Base-by-base conservation (phyloP, 441 rosid genomes). In the Gossypium trilobum region DNA sequence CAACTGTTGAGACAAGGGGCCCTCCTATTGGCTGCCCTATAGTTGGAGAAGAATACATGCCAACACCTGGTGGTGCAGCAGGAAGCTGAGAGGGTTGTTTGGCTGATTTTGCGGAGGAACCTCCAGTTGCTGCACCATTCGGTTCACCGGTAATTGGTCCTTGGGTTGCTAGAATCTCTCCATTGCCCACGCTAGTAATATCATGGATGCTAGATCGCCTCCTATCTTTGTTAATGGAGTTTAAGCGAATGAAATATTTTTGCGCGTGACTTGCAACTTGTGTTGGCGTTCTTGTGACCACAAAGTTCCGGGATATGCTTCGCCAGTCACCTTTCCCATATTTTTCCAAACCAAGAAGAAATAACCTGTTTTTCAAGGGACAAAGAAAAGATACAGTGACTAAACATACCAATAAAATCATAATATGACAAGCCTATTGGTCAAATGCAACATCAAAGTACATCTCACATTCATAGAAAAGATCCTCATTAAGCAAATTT, bases 321-420 rank as follows among this genome's bases (percentile, higher is more conserved):
- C 98, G 91, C 97, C 99, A 95, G 67, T 95, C 99, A 29, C 98
- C 99, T 84, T 92, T 95, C 71, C 99, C 99, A 20, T 91, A 95
- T 74, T 91, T 92, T 19, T 92, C 96, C 90, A 92, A 83, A 74
- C 97, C 97, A 25, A 92, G 93, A 79, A 92, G 97, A 83, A 95
- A 95, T 82, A 92, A 87, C 88, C 97, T 95, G 87, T 52, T 72
- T 67, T 31, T 44, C 77, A 68, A 66, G 7, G 16, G 25, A 33
- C 14, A 23, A 63, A 69, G 60, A 55, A 17, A 23, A 55, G 22
- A 73, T 22, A 67, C 48, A 42, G 29, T 19, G 74, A 61, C 55
- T 58, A 70, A 63, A 66, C 57, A 46, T 22, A 22, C 52, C 65
- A 74, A 56, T 6, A n/a, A 46, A 29, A 75, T 51, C 33, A 20